Conservation (phyloP, 1,284 basidiomycete genomes). For the Marasmius tenuissimus region DNA sequence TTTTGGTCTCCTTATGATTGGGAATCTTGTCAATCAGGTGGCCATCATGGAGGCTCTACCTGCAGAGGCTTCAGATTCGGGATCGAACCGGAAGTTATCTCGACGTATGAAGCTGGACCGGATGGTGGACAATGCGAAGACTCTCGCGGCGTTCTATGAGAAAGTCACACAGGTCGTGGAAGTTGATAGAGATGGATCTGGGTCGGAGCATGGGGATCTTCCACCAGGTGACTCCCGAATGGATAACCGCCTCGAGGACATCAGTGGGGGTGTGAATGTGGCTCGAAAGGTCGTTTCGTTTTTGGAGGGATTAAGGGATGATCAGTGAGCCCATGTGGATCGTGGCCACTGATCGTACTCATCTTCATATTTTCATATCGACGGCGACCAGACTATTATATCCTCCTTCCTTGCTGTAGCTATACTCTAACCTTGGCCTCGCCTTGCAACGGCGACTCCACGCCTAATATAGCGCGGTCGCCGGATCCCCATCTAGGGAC, state of each 20-base stretch:
- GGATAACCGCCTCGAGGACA: not conserved
- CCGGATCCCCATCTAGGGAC: too few relatives aligned
- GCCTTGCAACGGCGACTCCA: too few relatives aligned
- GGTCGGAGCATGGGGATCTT: not conserved
- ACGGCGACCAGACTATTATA: not conserved
- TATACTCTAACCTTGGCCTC: too few relatives aligned
- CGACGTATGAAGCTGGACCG: constrained; percentile 4
- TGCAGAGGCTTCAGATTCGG: not conserved
- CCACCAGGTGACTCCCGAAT: not conserved
- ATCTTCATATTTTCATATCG: too few relatives aligned
- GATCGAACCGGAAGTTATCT: not conserved
- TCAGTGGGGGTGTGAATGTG: constrained; percentile 6
- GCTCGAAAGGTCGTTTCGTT: constrained; percentile 11
- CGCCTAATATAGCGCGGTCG: too few relatives aligned
- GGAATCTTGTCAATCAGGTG: constrained; percentile 40
- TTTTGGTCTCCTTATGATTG: constrained; percentile 66
- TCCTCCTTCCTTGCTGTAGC: not conserved
- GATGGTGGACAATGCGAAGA: constrained; percentile 10
- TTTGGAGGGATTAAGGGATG: constrained; percentile 2
- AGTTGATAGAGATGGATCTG: not conserved
- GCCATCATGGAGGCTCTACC: constrained; percentile 34
- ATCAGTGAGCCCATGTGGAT: not conserved
- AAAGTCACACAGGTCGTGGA: constrained; percentile 3
- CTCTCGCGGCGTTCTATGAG: constrained; percentile 8
- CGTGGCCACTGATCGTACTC: not conserved